These are phyloP conservation scores for Colletotrichum graminicola DNA, from an alignment of 2,329 filamentous ascomycete genomes.

Conservation along the genomic window DNA sequence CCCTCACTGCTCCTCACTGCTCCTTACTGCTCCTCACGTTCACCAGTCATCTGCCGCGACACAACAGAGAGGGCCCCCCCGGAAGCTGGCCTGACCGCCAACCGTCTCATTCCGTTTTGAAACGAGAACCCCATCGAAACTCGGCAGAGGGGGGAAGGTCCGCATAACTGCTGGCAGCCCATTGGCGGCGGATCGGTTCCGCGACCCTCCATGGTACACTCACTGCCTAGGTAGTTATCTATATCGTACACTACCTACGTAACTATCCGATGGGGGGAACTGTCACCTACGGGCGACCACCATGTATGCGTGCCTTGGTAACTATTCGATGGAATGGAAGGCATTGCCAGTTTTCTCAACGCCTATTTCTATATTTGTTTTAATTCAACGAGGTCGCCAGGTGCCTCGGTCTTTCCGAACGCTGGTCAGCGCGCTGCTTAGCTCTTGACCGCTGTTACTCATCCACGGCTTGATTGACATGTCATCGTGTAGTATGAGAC, in stretches of 20 bases:
- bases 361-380: no score
- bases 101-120: slow-evolving; percentile 41
- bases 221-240: no score
- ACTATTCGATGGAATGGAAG: not conserved
- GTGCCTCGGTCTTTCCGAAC: slow-evolving; percentile 1
- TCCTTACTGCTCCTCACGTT: slow-evolving; percentile 6
- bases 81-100: slow-evolving; percentile 34
- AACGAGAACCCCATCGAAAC: slow-evolving; percentile 34
- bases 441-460: slow-evolving; percentile 1
- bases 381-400: not conserved
- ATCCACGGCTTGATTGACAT: not conserved
- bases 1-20: slow-evolving; percentile 3
- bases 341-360: not conserved
- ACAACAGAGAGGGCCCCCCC: slow-evolving; percentile 7
- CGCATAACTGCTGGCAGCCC: slow-evolving; percentile 23
- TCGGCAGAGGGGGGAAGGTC: not conserved
- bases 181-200: slow-evolving; percentile 38
- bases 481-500: slow-evolving; percentile 9
- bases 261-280: not conserved
- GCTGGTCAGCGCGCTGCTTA: slow-evolving; percentile 1
- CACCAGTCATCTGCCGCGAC: not conserved
- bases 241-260: not conserved
- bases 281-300: no score
- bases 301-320: no score
- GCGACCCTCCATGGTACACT: slow-evolving; percentile 15